Conservation (phyloP, 2,329 filamentous ascomycete species). For the Sclerotinia glacialis region DNA sequence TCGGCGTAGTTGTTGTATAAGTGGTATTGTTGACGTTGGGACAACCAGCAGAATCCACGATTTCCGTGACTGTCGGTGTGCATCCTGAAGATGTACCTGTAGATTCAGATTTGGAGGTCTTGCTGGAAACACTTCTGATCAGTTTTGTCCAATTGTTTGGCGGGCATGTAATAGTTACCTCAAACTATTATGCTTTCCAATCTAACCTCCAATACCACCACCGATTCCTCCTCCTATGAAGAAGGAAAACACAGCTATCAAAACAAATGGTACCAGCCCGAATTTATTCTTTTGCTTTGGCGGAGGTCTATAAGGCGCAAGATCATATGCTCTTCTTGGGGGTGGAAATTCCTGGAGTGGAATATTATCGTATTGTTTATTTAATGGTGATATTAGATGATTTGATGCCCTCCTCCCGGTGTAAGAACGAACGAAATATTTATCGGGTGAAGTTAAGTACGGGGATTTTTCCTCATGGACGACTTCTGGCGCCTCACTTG, state of each 20-base stretch:
- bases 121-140: background rate
- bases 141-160: background rate
- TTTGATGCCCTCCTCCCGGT: conserved; percentile 5
- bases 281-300: conserved; percentile 16
- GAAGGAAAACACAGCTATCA: conserved; percentile 24
- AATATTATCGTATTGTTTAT: conserved; percentile 9
- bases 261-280: conserved; percentile 21
- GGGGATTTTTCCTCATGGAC: conserved; percentile 17
- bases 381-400: background rate
- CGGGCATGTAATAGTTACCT: background rate
- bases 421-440: conserved; percentile 23
- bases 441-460: conserved; percentile 17
- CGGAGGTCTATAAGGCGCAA: background rate
- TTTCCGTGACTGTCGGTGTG: conserved; percentile 19
- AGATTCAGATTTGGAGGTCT: conserved; percentile 8
- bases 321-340: conserved; percentile 17
- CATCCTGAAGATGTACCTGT: conserved; percentile 17
- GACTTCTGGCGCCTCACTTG: conserved; percentile 22
- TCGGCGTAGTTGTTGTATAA: conserved; percentile 25
- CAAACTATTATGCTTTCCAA: conserved; percentile 6
- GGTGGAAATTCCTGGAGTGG: conserved; percentile 2
- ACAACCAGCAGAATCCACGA: conserved; percentile 29
- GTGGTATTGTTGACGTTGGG: conserved; percentile 26
- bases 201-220: conserved; percentile 25
- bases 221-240: conserved; percentile 27